Conservation (phyloP, 2,329 filamentous ascomycete species). For the Xylaria sp. region DNA sequence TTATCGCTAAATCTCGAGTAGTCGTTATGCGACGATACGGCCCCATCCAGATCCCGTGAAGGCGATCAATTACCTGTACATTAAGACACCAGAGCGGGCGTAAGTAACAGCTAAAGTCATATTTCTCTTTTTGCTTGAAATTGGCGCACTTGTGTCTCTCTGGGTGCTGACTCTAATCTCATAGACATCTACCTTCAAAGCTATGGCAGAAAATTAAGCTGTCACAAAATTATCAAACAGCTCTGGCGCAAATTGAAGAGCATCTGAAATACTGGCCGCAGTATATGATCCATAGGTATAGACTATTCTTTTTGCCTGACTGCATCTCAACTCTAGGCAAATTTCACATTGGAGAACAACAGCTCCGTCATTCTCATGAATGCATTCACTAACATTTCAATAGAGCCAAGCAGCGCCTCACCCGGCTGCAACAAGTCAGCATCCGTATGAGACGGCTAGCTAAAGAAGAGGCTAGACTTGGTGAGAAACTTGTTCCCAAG, state of each 20-base stretch:
- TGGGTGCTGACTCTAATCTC: conserved; percentile 61
- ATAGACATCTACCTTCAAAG: conserved; percentile 80
- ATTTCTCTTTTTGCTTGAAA: neutral
- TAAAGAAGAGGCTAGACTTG: conserved; percentile 88
- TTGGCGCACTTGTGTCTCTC: neutral
- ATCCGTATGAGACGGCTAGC: conserved; percentile 83
- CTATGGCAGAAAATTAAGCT: conserved; percentile 95
- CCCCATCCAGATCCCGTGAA: conserved; percentile 67
- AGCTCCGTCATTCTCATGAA: neutral
- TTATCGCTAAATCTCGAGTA: conserved; percentile 22
- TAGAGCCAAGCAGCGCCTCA: conserved; percentile 81
- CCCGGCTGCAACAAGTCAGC: conserved; percentile 85
- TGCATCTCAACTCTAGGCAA: neutral
- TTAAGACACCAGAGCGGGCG: conserved; percentile 83
- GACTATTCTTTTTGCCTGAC: neutral
- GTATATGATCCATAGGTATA: conserved; percentile 60
- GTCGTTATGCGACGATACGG: conserved; percentile 39
- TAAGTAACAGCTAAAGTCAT: conserved; percentile 21
- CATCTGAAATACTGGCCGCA: conserved; percentile 94
- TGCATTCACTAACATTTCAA: conserved; percentile 64
- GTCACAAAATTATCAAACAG: conserved; percentile 89
- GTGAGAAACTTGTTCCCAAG: conserved; percentile 88
- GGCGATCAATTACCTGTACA: conserved; percentile 91
- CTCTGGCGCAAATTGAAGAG: conserved; percentile 87
- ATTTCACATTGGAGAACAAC: neutral